Base-by-base conservation (phyloP, 2,329 filamentous ascomycete species). In the Sordariomycetes sp. region DNA sequence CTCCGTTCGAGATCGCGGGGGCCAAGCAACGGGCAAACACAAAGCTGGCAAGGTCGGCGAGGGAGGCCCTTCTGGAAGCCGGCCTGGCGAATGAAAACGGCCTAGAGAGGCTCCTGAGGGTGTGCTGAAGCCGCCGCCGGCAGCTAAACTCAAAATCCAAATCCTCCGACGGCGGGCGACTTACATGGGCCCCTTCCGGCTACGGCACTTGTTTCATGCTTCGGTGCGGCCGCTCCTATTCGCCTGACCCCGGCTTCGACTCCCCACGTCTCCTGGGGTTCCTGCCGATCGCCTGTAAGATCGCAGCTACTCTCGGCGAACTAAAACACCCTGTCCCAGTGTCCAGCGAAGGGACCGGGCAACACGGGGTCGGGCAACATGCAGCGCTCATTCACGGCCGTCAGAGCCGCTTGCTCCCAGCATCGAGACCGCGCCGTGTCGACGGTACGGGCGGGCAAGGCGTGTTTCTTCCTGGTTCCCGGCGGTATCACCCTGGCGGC, bases 281-380 rank as follows among this genome's bases (percentile, higher is more conserved):
- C 18, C 18, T 35, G 54, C 40, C 43, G 54, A 56, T 56, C 54
- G 22, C 20, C 25, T 56, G 54, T 51, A 50, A 51, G 54, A 56
- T 56, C 54, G 25, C 43, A 56, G n/a, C 40, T 18, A 24, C 40
- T 35, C 54, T 35, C 48, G 40, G 54, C 54, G 40, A 34, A 40
- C 18, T 40, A 56, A 56, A 56, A 56, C 54, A 56, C 14, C 40
- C 14, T 50, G 37, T 32, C 37, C 37, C 18, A 43, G 37, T n/a
- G 37, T n/a, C 14, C 20, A 55, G 54, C 37, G n/a, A 55, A 43
- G 28, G 43, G 25, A 22, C 18, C 34, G 37, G 54, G 54, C 43
- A 22, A 48, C 43, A 43, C 12, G 37, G 37, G 37, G 18, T 43
- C 18, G 12, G 28, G 28, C 28, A 32, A 32, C 28, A 4, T 32